Evolutionary conservation across 208 protist genomes (phyloP).

Genomic region (Crithidia bombi): DNA sequence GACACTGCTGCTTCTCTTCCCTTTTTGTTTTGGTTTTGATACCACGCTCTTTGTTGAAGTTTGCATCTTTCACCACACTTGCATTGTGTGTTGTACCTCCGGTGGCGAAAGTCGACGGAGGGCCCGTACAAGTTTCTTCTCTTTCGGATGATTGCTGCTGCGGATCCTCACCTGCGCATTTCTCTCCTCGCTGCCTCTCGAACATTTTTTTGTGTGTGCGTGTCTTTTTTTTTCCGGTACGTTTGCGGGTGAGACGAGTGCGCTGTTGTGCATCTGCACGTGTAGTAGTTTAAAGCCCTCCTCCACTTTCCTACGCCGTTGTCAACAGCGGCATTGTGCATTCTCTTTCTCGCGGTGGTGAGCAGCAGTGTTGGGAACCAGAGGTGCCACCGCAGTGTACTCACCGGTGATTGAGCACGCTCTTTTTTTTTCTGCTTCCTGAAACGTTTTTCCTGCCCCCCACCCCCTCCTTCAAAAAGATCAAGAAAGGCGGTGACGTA

Average conservation of each 20-base stretch:
- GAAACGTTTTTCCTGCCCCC: background rate
- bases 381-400: too few species aligned
- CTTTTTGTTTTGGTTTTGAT: background rate
- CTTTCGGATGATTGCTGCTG: too few species aligned
- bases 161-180: too few species aligned
- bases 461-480: too few species aligned
- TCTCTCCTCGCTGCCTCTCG: too few species aligned
- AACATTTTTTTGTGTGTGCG: too few species aligned
- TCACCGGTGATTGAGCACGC: too few species aligned
- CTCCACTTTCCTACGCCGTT: background rate
- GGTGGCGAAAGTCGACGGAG: background rate
- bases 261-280: too few species aligned
- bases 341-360: background rate
- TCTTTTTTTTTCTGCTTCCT: slow-evolving; percentile 9
- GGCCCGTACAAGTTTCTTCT: too few species aligned
- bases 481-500: background rate
- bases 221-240: too few species aligned
- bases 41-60: background rate
- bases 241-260: too few species aligned
- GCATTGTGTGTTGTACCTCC: slow-evolving; percentile 1
- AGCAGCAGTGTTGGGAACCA: background rate
- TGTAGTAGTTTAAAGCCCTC: background rate
- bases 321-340: background rate
- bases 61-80: background rate
- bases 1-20: background rate